Evolutionary conservation across 768 basidiomycete species (phyloP), one percentile per base, ranked within the genome.

Genomic region (Pholiota microspora): DNA sequence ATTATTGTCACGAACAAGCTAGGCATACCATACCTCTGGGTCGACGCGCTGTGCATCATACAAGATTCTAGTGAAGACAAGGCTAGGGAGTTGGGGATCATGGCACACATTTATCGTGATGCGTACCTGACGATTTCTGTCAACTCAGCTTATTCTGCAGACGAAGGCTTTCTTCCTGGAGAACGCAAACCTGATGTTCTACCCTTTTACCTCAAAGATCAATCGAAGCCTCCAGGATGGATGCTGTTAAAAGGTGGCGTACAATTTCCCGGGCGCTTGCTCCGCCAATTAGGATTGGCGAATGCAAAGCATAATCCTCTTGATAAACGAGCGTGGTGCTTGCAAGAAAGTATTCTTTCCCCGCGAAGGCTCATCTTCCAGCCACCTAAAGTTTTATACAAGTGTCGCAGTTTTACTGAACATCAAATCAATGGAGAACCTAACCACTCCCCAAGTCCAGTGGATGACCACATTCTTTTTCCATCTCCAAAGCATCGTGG

Each of bases 311-410:
- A 56, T n/a, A 9, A 12, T 2, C 44, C 55, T 1, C 35, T 55
- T 16, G 31, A 51, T 16, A 9, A 44, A 10, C 54, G 54, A 15
- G 49, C 27, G 15, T 55, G 54, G 48, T 55, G 40, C 27, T 46
- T 55, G 3, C 54, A 55, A 21, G 54, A 55, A 50, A 49, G 54
- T 24, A 32, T 45, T 8, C 49, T 55, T 24, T 48, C 54, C 1
- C 45, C 53, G 10, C 48, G 48, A 13, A 45, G 12, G 23, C 48
- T 45, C 42, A 21, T 36, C 28, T 55, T 45, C 24, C 24, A 35
- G 15, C 54, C 48, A 24, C 54, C 53, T 9, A 13, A 48, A n/a
- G 23, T 48, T 42, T 24, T 4, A 4, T 48, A 54, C 29, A 35
- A 54, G 40, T 54, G 53, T 27, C 45, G 53, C 7, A 54, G 32